These are phyloP conservation scores for Paracoccidioides brasiliensis DNA, from an alignment of 2,329 filamentous ascomycete genomes.

Conservation along the genomic window DNA sequence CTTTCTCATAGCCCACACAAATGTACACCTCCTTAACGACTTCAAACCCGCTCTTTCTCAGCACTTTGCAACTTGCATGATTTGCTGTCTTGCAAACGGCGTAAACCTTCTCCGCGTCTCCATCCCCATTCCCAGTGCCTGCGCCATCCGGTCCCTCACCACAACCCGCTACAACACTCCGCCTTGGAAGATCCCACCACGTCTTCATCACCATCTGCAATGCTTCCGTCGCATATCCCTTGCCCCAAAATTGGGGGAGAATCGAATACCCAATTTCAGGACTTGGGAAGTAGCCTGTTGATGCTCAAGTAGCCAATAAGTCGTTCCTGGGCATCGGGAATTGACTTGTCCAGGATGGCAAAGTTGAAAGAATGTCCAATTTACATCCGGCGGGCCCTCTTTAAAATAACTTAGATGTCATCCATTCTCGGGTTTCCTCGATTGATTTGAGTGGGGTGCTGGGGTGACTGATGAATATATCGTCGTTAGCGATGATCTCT, in stretches of 20 bases:
- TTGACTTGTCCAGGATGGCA: conserved; percentile 1
- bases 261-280: conserved; percentile 18
- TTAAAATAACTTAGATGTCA: conserved; percentile 13
- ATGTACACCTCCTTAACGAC: neutral
- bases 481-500: neutral
- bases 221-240: conserved; percentile 19
- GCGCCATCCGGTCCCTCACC: neutral
- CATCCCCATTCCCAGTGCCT: neutral
- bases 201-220: conserved; percentile 13
- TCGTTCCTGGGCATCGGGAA: neutral
- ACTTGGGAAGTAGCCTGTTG: conserved; percentile 12
- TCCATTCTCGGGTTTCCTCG: conserved; percentile 15
- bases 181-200: conserved; percentile 16
- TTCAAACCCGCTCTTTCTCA: neutral
- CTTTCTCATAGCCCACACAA: neutral
- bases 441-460: conserved; percentile 14
- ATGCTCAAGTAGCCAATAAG: conserved; percentile 16
- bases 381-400: conserved; percentile 9
- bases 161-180: neutral
- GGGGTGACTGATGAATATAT: conserved; percentile 10
- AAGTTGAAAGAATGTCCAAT: conserved; percentile 15
- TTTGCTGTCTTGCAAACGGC: neutral
- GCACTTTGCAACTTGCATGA: neutral
- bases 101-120: neutral
- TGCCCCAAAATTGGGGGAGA: conserved; percentile 16